Conservation (phyloP, 176 grass and related monocot genomes). For the Musa troglodytarum region DNA sequence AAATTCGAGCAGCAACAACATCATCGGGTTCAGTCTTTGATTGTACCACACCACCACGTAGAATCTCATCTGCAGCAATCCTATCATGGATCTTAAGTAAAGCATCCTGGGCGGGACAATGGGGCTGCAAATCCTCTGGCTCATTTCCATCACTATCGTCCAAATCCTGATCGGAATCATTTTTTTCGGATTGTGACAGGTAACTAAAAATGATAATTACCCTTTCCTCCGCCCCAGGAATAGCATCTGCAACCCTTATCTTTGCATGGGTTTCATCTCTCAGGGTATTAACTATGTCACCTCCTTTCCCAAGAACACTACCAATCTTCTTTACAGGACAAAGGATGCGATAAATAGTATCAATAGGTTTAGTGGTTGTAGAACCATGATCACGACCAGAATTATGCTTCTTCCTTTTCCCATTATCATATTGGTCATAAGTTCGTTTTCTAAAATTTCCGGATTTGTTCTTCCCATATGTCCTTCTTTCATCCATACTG, state of each 20-base stretch:
- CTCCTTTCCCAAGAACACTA: conserved; percentile 76
- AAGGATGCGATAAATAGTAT: conserved; percentile 84
- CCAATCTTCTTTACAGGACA: conserved; percentile 90
- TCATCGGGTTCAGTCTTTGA: conserved; percentile 36
- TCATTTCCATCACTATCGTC: conserved; percentile 28
- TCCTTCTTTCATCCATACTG: neutral
- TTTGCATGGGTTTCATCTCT: conserved; percentile 89
- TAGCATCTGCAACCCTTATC: conserved; percentile 90
- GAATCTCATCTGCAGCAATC: conserved; percentile 69
- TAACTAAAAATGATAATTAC: conserved; percentile 74
- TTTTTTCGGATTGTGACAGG: conserved; percentile 35
- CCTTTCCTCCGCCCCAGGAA: conserved; percentile 90
- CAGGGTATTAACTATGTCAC: conserved; percentile 76
- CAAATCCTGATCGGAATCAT: conserved; percentile 25
- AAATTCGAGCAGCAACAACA: conserved; percentile 62
- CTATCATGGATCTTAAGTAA: conserved; percentile 92
- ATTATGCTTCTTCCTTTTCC: conserved; percentile 69
- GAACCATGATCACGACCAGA: conserved; percentile 35
- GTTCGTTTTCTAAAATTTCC: conserved; percentile 13
- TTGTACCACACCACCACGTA: conserved; percentile 36
- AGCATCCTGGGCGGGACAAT: conserved; percentile 78
- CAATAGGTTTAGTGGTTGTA: conserved; percentile 45
- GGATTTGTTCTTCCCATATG: neutral
- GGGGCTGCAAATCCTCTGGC: conserved; percentile 35
- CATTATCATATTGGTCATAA: conserved; percentile 34